Base-by-base conservation (phyloP, 768 basidiomycete species). In the Serpula lacrymans region DNA sequence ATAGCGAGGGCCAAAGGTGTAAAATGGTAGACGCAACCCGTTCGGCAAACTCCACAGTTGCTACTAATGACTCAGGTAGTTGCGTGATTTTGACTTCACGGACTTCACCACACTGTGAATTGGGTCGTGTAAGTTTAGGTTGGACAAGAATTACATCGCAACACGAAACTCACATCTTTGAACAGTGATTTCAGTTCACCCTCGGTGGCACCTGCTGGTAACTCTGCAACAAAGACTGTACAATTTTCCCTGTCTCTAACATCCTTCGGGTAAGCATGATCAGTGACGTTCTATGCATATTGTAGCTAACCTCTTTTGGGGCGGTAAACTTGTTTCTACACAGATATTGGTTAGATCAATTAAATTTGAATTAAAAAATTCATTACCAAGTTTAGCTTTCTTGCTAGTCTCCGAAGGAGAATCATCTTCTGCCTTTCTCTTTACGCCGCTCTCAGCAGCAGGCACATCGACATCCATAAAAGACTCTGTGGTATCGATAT, bases 161-260 rank as follows among this genome's bases (percentile, higher is more conserved):
- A 26, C 10, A 6, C n/a, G 17, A 12, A 26, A 64, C 81, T 41
- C 45, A 96, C 95, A 49, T 96, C 93, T 63, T 84, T 84, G 70
- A 99, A 97, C 5, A 95, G 69, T 2, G 63, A 55, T 20, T 53
- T 65, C n/a, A 99, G 59, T 18, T 88, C 85, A 4, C 75, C 77
- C 39, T 91, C 84, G 0, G 69, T 69, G 8, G 73, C 70, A 9
- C 65, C 71, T 13, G 60, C 31, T 0, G 80, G 77, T 8, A 96
- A 63, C 32, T 86, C 80, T 3, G 82, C 76, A 11, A 96, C 85
- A 43, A 98, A 88, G 4, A 98, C 84, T 0, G 92, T 95, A 21
- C 83, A 80, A 51, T 97, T 88, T 67, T 99, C 96, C 33, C 96
- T 90, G 64, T 99, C 96, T 49, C 95, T 94, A 43, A 10, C 33